Conservation (phyloP, 2,329 filamentous ascomycete species). For the Rutstroemia sydowiana region DNA sequence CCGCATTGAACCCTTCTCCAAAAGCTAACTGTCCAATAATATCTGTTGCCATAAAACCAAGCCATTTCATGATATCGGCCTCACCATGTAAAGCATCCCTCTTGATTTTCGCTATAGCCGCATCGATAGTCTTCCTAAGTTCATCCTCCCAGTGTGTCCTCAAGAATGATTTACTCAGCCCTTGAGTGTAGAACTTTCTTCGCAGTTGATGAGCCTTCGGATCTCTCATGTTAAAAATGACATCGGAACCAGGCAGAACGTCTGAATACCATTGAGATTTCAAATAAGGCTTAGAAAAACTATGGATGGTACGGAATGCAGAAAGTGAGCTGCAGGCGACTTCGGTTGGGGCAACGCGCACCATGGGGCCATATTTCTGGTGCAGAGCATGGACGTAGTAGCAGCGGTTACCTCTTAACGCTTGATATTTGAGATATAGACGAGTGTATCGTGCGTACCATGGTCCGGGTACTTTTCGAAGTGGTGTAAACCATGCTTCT, state of each 20-base stretch:
- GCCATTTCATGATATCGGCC: slow-evolving; percentile 47
- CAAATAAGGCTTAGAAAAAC: background rate
- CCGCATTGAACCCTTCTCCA: slow-evolving; percentile 46
- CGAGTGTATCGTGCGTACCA: background rate
- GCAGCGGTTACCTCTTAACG: background rate
- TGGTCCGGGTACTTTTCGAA: background rate
- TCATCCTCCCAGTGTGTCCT: background rate
- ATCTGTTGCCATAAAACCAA: slow-evolving; percentile 46
- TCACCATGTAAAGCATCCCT: slow-evolving; percentile 29
- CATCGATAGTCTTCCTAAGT: slow-evolving; percentile 25
- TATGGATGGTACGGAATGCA: background rate
- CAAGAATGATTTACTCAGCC: background rate
- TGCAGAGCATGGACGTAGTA: background rate
- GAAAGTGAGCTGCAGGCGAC: background rate
- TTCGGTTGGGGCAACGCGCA: background rate
- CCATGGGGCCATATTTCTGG: background rate
- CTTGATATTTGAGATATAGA: background rate
- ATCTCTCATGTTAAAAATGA: background rate
- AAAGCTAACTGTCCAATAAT: slow-evolving; percentile 47
- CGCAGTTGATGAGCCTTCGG: background rate
- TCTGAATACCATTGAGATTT: background rate
- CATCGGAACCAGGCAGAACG: accelerated
- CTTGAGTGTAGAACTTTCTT: background rate
- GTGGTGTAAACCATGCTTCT: background rate
- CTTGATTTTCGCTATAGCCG: slow-evolving; percentile 42